These are phyloP conservation scores for Calocybe cyanea DNA, from an alignment of 768 basidiomycete species.

Conservation along the genomic window DNA sequence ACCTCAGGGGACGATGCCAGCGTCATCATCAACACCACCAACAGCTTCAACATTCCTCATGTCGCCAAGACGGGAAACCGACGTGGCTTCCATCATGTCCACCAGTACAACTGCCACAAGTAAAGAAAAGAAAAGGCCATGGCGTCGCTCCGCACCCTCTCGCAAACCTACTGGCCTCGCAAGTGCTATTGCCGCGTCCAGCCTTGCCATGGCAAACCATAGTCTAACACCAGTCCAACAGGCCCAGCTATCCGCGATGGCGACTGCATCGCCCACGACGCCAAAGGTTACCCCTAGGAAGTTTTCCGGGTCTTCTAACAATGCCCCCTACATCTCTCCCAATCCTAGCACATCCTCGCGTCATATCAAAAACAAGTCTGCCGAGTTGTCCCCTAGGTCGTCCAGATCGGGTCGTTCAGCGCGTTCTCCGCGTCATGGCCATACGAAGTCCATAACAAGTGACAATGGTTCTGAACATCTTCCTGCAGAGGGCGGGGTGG, in stretches of 20 bases:
- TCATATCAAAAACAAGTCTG: constrained; percentile 24
- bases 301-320: constrained; percentile 15
- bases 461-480: constrained; percentile 30
- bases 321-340: constrained; percentile 24
- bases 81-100: constrained; percentile 22
- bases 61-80: constrained; percentile 18
- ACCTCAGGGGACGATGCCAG: constrained; percentile 7
- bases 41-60: constrained; percentile 17
- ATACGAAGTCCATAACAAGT: constrained; percentile 24
- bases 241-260: constrained; percentile 31
- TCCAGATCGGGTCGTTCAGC: constrained; percentile 17
- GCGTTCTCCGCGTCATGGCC: constrained; percentile 1
- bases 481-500: constrained; percentile 25
- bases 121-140: constrained; percentile 38
- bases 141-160: constrained; percentile 35
- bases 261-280: constrained; percentile 10
- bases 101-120: constrained; percentile 15
- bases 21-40: constrained; percentile 8
- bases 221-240: constrained; percentile 45
- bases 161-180: constrained; percentile 61
- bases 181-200: constrained; percentile 61
- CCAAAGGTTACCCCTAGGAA: constrained; percentile 1
- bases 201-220: constrained; percentile 62
- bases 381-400: constrained; percentile 30
- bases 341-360: constrained; percentile 23